phyloP scores from a whole-genome alignment of 352 stramenopile species.

The Phytophthora pistaciae region DNA sequence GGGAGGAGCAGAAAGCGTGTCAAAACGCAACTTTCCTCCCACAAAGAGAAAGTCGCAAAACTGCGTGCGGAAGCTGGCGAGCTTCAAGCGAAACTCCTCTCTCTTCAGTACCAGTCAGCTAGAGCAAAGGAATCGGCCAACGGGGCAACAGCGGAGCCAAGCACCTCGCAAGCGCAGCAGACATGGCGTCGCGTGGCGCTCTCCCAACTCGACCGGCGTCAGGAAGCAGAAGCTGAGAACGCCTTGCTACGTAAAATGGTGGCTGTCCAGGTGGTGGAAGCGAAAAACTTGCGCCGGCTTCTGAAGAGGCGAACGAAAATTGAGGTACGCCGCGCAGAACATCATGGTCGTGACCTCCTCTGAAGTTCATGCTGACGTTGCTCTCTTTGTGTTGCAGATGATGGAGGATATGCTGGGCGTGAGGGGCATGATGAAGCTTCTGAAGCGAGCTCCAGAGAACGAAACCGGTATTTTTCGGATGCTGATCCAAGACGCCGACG shows the following conservation, averaged over 20 bases:
- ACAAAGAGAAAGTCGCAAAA: background rate
- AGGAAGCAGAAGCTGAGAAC: background rate
- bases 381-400: background rate
- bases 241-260: background rate
- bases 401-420: constrained; percentile 3
- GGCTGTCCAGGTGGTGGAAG: background rate
- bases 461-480: background rate
- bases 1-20: too few relatives aligned
- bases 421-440: background rate
- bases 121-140: background rate
- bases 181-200: background rate
- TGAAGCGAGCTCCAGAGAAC: background rate
- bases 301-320: background rate
- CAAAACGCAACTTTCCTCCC: too few relatives aligned
- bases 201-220: background rate
- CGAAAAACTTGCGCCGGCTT: background rate
- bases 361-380: background rate
- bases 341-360: too few relatives aligned
- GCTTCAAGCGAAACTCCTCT: too few relatives aligned
- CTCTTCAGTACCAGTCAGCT: background rate
- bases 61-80: background rate
- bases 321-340: background rate
- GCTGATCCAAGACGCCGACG: background rate
- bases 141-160: background rate
- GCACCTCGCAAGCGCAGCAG: background rate